phyloP scores from a whole-genome alignment of 441 rosid genomes.

The Pelargonium citronellum region DNA sequence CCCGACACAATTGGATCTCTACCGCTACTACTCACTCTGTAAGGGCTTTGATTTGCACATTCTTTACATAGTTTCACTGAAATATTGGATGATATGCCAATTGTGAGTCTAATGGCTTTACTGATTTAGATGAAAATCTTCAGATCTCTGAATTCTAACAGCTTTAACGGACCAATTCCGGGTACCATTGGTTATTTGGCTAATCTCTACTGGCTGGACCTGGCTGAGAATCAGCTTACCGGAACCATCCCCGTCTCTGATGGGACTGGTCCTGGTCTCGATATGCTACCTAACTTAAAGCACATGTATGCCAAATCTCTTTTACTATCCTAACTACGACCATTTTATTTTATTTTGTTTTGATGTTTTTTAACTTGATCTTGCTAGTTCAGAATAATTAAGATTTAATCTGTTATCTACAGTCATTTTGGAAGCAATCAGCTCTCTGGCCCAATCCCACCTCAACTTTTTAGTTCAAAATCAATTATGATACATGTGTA shows the following conservation, averaged over 20 bases:
- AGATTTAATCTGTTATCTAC: neutral
- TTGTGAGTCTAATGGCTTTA: neutral
- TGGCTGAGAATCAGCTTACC: slow-evolving; percentile 61
- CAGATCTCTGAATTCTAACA: slow-evolving; percentile 70
- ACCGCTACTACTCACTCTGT: slow-evolving; percentile 45
- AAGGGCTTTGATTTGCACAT: slow-evolving; percentile 28
- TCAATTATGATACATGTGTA: slow-evolving; percentile 65
- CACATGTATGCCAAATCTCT: slow-evolving; percentile 59
- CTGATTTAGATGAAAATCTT: slow-evolving; percentile 4
- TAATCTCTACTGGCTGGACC: slow-evolving; percentile 64
- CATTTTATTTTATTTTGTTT: neutral
- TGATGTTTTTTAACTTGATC: neutral
- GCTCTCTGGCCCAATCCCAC: slow-evolving; percentile 56
- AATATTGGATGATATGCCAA: neutral
- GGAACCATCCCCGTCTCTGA: slow-evolving; percentile 67
- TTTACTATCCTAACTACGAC: neutral
- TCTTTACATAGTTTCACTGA: neutral
- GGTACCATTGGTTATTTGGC: slow-evolving; percentile 57
- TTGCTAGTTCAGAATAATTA: neutral
- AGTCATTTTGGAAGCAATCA: slow-evolving; percentile 68
- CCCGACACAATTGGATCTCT: slow-evolving; percentile 64
- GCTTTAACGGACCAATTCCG: slow-evolving; percentile 61
- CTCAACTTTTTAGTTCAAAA: slow-evolving; percentile 46
- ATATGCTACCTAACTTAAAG: slow-evolving; percentile 42
- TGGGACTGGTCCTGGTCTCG: slow-evolving; percentile 62